Evolutionary conservation across 805 yeast species (phyloP).

Genomic region (Wickerhamiella domercqiae): DNA sequence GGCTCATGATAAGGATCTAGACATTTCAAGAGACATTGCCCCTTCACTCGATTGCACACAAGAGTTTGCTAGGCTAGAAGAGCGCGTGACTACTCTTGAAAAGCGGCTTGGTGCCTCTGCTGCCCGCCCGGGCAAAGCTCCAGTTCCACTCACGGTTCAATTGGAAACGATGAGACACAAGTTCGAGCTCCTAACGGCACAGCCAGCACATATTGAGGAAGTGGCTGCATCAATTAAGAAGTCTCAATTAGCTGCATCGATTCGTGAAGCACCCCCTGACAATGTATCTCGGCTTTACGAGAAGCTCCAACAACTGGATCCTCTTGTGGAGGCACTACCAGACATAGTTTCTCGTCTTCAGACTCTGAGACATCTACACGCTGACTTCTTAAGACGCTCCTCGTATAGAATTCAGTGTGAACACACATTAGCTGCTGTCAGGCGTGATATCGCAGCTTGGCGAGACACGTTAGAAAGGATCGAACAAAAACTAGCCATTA

Average conservation of each 20-base stretch:
- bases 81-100: constrained; percentile 1
- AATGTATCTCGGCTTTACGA: constrained; percentile 1
- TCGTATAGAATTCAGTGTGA: neutral
- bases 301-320: neutral
- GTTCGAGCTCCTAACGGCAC: constrained; percentile 1
- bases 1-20: neutral
- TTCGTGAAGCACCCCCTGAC: neutral
- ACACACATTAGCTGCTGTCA: constrained; percentile 2
- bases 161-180: neutral
- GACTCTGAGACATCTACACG: constrained; percentile 2
- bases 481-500: constrained; percentile 1
- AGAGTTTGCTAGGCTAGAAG: neutral
- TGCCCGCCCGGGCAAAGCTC: neutral
- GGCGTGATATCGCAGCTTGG: constrained; percentile 2
- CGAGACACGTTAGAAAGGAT: neutral
- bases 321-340: constrained; percentile 2
- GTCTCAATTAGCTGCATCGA: neutral
- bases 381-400: neutral
- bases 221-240: neutral
- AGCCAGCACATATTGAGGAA: constrained; percentile 1
- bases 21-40: no score
- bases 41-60: neutral
- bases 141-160: neutral
- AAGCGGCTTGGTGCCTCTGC: constrained; percentile 1
- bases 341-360: constrained; percentile 1